Base-by-base conservation (phyloP, 805 yeast species). In the Pichia kluyveri region DNA sequence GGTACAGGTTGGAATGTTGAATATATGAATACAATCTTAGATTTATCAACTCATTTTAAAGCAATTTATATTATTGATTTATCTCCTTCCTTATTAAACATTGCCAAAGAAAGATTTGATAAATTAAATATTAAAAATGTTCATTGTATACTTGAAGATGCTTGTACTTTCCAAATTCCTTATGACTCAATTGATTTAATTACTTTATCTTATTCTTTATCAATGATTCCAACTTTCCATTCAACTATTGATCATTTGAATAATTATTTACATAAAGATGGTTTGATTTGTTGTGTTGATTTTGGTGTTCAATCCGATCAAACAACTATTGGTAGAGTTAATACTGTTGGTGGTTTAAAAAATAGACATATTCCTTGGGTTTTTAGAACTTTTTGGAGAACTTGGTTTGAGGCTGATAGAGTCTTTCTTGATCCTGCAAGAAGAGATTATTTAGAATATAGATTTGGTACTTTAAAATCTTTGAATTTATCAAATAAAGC, bases 1-100 rank as follows among this genome's bases (percentile, higher is more conserved):
- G 95, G 95, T 26, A 86, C 95, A 7, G 95, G 95, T 43, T 72
- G 80, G 64, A 86, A 86, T 66, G 82, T 86, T 57, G 93, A 86
- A 64, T 72, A 75, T 56, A 86, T 86, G 95, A 70, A 82, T 60
- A 60, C 69, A 40, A 66, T 79, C 42, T 66, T 75, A 44, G 71
- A 79, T 14, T 62, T 81, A 40, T 54, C 67, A 30, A 59, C 62
- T 27, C 65, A 70, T 53, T 86, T 86, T 64, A 73, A 76, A 54
- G 83, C 83, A 14, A 73, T 86, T 43, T 83, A 83, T 58, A 71
- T 86, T 48, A 79, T 86, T 43, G 95, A 86, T 61, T 70, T 86
- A 50, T 83, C 90, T 1, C 86, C 90, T 8, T 83, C 90, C 1
- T 70, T 86, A 44, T 82, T 91, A 59, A 80, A 77, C 48, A 77